phyloP scores from a whole-genome alignment of 2,329 filamentous ascomycete genomes.

The Microsporum audouinii region DNA sequence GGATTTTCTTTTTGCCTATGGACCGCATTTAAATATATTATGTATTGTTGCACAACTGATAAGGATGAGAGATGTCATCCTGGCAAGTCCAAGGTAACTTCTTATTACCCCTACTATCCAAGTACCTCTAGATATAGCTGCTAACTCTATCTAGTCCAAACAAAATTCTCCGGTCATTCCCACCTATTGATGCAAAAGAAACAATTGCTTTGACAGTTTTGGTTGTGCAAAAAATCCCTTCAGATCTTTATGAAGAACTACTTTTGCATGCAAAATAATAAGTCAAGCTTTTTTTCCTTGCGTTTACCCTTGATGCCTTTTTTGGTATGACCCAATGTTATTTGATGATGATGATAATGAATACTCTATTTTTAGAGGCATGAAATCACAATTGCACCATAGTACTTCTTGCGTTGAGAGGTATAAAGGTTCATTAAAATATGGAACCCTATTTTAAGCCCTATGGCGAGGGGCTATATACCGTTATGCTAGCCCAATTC shows the following conservation, averaged over 20 bases:
- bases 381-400: neutral
- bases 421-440: neutral
- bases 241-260: slow-evolving; percentile 82
- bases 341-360: neutral
- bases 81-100: slow-evolving; percentile 67
- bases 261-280: slow-evolving; percentile 60
- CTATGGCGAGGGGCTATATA: neutral
- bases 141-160: slow-evolving; percentile 57
- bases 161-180: slow-evolving; percentile 79
- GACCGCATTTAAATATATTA: slow-evolving; percentile 84
- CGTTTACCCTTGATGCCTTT: neutral
- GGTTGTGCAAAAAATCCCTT: slow-evolving; percentile 79
- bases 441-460: neutral
- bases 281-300: neutral
- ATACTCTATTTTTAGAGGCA: neutral
- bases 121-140: neutral
- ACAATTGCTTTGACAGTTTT: slow-evolving; percentile 77
- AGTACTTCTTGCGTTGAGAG: neutral
- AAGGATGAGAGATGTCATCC: slow-evolving; percentile 70
- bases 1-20: slow-evolving; percentile 96
- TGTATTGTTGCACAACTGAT: slow-evolving; percentile 95
- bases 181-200: slow-evolving; percentile 67
- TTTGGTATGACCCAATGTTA: neutral
- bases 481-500: neutral
- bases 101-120: neutral